A percentile compares a stretch with the other conserved stretches of the same genome.
phyloP scores from a whole-genome alignment of 805 yeast species.

The Helenozyma rhizophorensis region DNA sequence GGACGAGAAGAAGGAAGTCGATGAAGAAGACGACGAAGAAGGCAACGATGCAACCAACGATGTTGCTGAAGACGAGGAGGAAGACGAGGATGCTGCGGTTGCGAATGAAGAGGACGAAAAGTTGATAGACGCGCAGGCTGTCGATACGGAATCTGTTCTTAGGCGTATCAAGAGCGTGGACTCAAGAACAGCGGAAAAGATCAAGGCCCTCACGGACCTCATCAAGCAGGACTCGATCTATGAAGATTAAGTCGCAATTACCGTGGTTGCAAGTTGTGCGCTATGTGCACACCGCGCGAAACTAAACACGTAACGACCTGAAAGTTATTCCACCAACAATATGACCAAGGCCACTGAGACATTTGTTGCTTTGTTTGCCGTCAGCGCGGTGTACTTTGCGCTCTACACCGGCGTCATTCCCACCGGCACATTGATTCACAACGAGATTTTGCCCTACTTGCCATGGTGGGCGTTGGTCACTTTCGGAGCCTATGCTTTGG shows the following conservation, averaged over 20 bases:
- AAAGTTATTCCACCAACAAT: constrained; percentile 1
- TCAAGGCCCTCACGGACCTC: constrained; percentile 31
- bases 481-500: constrained; percentile 66
- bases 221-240: constrained; percentile 30
- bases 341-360: constrained; percentile 73
- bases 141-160: constrained; percentile 21
- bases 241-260: background rate
- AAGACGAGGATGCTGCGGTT: constrained; percentile 7
- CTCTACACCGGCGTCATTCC: constrained; percentile 53
- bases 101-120: constrained; percentile 13
- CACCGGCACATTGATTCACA: constrained; percentile 40
- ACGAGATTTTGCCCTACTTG: constrained; percentile 57
- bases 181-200: constrained; percentile 28
- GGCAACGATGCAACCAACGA: constrained; percentile 21
- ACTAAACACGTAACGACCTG: constrained; percentile 8
- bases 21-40: constrained; percentile 13
- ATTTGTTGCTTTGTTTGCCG: constrained; percentile 39
- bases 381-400: constrained; percentile 51
- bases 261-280: background rate
- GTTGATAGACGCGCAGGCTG: constrained; percentile 14
- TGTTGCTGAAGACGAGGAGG: constrained; percentile 21
- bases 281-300: background rate
- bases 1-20: constrained; percentile 9
- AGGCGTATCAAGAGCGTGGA: constrained; percentile 33
- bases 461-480: constrained; percentile 70